Evolutionary conservation across 176 grass and related monocot species (phyloP).

Genomic region (Thalia dealbata): DNA sequence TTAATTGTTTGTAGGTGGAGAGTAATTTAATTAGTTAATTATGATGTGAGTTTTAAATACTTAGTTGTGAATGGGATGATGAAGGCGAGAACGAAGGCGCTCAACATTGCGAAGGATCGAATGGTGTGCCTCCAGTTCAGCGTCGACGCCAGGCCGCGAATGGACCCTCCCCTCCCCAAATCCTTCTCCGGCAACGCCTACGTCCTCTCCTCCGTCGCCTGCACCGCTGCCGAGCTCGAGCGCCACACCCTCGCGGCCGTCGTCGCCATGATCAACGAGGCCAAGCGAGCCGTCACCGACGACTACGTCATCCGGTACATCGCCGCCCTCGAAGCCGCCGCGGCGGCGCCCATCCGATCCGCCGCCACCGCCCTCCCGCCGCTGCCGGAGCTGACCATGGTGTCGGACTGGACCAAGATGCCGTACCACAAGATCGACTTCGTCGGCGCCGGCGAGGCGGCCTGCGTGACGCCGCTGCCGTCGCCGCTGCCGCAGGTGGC

Average conservation of each 20-base stretch:
- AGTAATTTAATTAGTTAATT: no score
- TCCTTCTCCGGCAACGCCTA: slow-evolving; percentile 17
- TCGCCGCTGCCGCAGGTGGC: slow-evolving; percentile 10
- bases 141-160: slow-evolving; percentile 8
- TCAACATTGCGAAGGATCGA: slow-evolving; percentile 10
- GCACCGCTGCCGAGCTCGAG: slow-evolving; percentile 13
- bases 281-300: slow-evolving; percentile 2
- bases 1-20: no score
- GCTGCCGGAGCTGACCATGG: slow-evolving; percentile 19
- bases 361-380: not conserved
- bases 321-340: slow-evolving; percentile 9
- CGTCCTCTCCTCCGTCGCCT: slow-evolving; percentile 20
- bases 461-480: not conserved
- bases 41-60: no score
- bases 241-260: not conserved
- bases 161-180: slow-evolving; percentile 7
- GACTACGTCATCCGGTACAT: slow-evolving; percentile 1
- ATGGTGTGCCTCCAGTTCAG: slow-evolving; percentile 19
- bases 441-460: not conserved
- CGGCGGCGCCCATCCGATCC: no score
- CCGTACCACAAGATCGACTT: slow-evolving; percentile 19
- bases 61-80: no score
- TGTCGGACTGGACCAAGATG: slow-evolving; percentile 20
- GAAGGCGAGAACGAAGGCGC: slow-evolving; percentile 19
- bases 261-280: slow-evolving; percentile 9